Evolutionary conservation across 306 rosid species (phyloP), one percentile per base, ranked within the genome.

Genomic region (Cucurbita ficifolia): DNA sequence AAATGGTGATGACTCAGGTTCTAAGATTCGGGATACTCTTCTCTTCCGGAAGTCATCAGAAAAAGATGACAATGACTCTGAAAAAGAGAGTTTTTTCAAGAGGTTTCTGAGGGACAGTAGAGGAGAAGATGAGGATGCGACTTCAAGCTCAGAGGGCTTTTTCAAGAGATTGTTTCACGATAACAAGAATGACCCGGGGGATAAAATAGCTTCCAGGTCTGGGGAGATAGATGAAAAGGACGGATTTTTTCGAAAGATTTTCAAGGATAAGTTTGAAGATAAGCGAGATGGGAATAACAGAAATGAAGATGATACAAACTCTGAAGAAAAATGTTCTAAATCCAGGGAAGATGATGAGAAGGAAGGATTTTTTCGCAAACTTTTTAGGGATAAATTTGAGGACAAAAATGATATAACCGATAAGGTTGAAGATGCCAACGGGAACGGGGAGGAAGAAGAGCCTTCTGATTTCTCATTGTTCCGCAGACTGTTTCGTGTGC

Each of bases 111-210:
- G 86, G 85, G 98, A 93, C 45, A 88, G 84, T 75, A 88, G 75
- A 84, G 96, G 92, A 18, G 95, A 89, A 38, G 90, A 87, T 69
- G 99, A 91, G 78, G 99, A 90, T 29, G 59, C 84, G 68, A 80
- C 88, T 39, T 79, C 95, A 19, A 86, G 95, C 78, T 87, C 96
- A 12, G 99, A 94, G 22, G 95, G 97, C 0, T 88, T 91, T 70
- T 94, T 94, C 78, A 94, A 89, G 85, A 90, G 81, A 78, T 75
- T 94, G 83, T 89, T 94, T 84, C 97, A 90, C 67, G 98, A 94
- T 77, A 87, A 85, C 82, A 94, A 89, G 86, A 82, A 83, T 82
- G 97, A 85, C 36, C 59, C 85, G 0, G 95, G 86, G 62, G 92
- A 94, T 53, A 91, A 80, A 77, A 48, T 86, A 63, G 75, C 55